These are phyloP conservation scores for Trichophyton equinum DNA, from an alignment of 2,329 filamentous ascomycete genomes.

Conservation along the genomic window DNA sequence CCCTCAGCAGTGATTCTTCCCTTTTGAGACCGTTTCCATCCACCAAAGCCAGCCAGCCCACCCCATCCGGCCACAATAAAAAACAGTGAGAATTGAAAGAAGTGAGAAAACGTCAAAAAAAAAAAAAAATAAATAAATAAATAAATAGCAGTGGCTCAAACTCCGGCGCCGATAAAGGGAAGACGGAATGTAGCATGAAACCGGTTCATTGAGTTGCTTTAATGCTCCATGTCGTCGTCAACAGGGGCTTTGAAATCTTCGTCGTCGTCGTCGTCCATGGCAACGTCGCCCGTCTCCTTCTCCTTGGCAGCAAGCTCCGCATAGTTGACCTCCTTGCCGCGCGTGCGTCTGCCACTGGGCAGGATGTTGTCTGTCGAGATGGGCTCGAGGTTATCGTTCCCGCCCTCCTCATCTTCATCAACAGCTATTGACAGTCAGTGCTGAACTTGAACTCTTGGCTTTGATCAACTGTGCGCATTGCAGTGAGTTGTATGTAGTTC, in stretches of 20 bases:
- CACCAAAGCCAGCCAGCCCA: background rate
- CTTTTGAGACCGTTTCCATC: conserved; percentile 1
- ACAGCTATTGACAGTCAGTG: conserved; percentile 27
- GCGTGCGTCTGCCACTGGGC: conserved; percentile 64
- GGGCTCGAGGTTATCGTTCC: conserved; percentile 64
- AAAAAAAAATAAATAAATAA: background rate
- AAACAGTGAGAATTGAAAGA: background rate
- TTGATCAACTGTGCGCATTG: background rate
- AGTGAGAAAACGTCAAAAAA: background rate
- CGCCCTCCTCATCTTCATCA: conserved; percentile 52
- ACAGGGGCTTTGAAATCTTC: conserved; percentile 30
- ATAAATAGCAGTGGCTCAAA: background rate
- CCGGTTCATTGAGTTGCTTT: background rate
- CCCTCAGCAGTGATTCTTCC: background rate
- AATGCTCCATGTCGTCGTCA: conserved; percentile 19
- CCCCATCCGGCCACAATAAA: background rate
- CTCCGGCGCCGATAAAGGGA: background rate
- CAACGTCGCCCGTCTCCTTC: conserved; percentile 61
- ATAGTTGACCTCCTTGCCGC: conserved; percentile 85
- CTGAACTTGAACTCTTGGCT: background rate
- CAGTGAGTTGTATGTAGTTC: background rate
- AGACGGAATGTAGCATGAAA: background rate
- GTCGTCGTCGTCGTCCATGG: conserved; percentile 47
- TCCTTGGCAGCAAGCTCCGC: conserved; percentile 76
- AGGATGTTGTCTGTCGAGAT: conserved; percentile 88